Base-by-base conservation (phyloP, 2,329 filamentous ascomycete species). In the Fusarium chaquense region DNA sequence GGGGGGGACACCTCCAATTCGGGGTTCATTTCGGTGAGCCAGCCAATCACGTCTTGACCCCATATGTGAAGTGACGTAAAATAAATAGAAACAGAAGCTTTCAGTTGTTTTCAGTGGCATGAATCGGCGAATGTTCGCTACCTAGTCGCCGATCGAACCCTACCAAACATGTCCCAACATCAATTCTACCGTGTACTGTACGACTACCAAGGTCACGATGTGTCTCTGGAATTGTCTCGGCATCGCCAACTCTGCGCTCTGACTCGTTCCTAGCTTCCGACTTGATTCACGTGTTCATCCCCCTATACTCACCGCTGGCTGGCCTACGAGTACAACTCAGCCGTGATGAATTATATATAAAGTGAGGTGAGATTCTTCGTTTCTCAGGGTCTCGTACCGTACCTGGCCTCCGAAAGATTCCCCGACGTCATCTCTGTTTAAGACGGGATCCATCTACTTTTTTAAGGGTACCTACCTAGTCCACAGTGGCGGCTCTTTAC, bases 71-170 rank as follows among this genome's bases (percentile, higher is more conserved):
- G 32, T 70, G 68, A 71, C 59, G 68, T 70, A 69, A 65, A 46
- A 44, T 38, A 36, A 49, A 43, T 52, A 57, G 46, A 26, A 51
- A 16, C 24, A 40, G 26, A 28, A 57, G 61, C 60, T 72, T 72
- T 44, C 44, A 28, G 26, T 28, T 9, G 8, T 8, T 28, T 28
- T 28, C 60, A 46, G 41, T 53, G 69, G 61, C 65, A 65, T 65
- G 43, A 67, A 41, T 74, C 71, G 71, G 71, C 67, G 58, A 70
- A 54, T 69, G 43, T 44, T 28, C 28, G 26, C 18, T 40, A 45
- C 45, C 52, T 43, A 45, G 41, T 67, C 61, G 66, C 54, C 66
- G 55, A 65, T 60, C 62, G 16, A 61, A 58, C 53, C 26, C 47
- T 26, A 38, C 28, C 26, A 15, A 36, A 56, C 16, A 52, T 30